Evolutionary conservation across 139 green algal species (phyloP).

Genomic region (Micromonas commoda): DNA sequence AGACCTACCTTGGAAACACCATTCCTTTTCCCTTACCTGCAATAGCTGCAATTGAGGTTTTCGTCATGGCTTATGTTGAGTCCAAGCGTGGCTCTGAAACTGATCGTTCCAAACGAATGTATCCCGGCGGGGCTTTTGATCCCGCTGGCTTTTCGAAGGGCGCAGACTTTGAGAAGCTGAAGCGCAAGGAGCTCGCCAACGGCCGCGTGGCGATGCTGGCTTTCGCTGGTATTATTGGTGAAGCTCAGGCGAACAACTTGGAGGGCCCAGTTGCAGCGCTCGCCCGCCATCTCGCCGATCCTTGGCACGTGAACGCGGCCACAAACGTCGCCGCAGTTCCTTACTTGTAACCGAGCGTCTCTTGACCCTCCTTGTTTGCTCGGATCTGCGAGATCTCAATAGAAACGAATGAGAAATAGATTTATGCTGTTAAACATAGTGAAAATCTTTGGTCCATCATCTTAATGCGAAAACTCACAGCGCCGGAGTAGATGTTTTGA

Average conservation of each 20-base stretch:
- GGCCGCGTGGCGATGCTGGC: slow-evolving; percentile 40
- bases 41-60: slow-evolving; percentile 17
- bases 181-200: slow-evolving; percentile 28
- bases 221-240: slow-evolving; percentile 24
- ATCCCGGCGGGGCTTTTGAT: slow-evolving; percentile 43
- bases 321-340: slow-evolving; percentile 31
- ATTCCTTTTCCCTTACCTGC: not conserved
- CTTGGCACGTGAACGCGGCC: slow-evolving; percentile 66
- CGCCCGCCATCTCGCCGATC: slow-evolving; percentile 60
- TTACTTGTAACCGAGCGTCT: not conserved
- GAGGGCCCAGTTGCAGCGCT: slow-evolving; percentile 11
- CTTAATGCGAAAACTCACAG: too few species aligned
- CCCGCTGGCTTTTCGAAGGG: slow-evolving; percentile 28
- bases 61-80: slow-evolving; percentile 23
- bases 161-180: slow-evolving; percentile 22
- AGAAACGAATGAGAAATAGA: too few species aligned
- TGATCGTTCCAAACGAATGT: slow-evolving; percentile 18
- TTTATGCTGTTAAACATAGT: too few species aligned
- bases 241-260: not conserved
- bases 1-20: not conserved
- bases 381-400: too few species aligned
- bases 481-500: too few species aligned
- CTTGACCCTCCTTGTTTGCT: not conserved
- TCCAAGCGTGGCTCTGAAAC: not conserved
- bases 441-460: too few species aligned